Percentiles rank a stretch among this genome's conserved stretches.
These are phyloP conservation scores for Lipomyces lipofer DNA, from an alignment of 805 yeast genomes.

Conservation along the genomic window DNA sequence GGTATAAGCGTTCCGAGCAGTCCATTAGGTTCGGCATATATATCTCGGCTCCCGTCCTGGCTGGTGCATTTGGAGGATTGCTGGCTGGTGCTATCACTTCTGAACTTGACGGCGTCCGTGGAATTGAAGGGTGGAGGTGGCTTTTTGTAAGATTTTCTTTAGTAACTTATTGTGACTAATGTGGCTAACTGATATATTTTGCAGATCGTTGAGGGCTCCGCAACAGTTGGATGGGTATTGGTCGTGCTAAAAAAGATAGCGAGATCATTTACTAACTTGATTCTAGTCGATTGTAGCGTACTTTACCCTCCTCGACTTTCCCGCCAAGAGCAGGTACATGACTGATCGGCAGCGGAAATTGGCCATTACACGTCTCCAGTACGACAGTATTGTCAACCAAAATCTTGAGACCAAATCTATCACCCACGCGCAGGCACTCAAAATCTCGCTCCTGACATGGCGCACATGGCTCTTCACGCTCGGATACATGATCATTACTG, in stretches of 20 bases:
- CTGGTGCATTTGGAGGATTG: slow-evolving; percentile 61
- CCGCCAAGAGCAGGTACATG: slow-evolving; percentile 12
- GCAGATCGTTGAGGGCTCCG: slow-evolving; percentile 19
- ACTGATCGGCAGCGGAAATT: slow-evolving; percentile 11
- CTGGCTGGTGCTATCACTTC: slow-evolving; percentile 58
- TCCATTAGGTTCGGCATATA: slow-evolving; percentile 60
- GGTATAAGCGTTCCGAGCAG: slow-evolving; percentile 57
- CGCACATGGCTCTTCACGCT: slow-evolving; percentile 18
- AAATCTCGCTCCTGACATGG: slow-evolving; percentile 9
- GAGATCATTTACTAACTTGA: too few species aligned
- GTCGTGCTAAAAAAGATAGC: neutral
- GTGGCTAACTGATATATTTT: too few species aligned
- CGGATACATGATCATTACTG: slow-evolving; percentile 12
- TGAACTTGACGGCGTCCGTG: slow-evolving; percentile 51
- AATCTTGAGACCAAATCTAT: neutral
- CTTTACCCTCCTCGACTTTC: slow-evolving; percentile 17
- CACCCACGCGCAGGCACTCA: slow-evolving; percentile 12
- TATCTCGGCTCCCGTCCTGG: slow-evolving; percentile 63
- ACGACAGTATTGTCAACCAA: slow-evolving; percentile 10
- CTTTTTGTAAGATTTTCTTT: slow-evolving; percentile 60
- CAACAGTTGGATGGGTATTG: slow-evolving; percentile 16
- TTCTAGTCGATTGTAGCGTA: slow-evolving; percentile 8
- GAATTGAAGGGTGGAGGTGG: slow-evolving; percentile 72
- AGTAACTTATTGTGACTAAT: neutral
- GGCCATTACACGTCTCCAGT: slow-evolving; percentile 20